phyloP scores from a whole-genome alignment of 495 filamentous ascomycete species.

The Mytilinidion resinicola region DNA sequence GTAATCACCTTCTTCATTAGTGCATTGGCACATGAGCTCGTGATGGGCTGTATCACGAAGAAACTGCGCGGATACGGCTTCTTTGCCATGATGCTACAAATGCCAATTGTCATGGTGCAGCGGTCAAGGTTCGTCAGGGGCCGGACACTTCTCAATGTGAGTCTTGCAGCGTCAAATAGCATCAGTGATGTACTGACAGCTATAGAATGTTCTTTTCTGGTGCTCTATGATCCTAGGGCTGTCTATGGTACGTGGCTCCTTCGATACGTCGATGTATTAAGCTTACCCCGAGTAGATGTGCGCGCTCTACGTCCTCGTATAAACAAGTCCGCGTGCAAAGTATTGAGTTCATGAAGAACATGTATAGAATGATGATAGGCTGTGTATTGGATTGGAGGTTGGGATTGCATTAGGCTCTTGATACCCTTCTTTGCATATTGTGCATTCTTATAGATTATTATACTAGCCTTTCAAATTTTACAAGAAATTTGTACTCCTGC shows the following conservation, averaged over 20 bases:
- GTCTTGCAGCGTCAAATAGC: slow-evolving; percentile 15
- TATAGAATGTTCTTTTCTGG: slow-evolving; percentile 84
- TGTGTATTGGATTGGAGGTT: no score
- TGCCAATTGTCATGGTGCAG: slow-evolving; percentile 90
- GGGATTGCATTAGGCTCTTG: no score
- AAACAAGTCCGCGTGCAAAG: background rate
- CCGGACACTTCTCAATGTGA: slow-evolving; percentile 66
- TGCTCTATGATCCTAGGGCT: slow-evolving; percentile 88
- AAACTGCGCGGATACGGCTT: slow-evolving; percentile 94
- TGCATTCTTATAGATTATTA: no score
- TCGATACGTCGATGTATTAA: background rate
- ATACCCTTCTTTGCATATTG: no score
- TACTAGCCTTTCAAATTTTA: no score
- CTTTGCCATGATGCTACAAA: slow-evolving; percentile 88
- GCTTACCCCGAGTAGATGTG: slow-evolving; percentile 25
- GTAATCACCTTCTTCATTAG: slow-evolving; percentile 88
- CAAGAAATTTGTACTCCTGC: no score
- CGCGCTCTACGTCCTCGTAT: slow-evolving; percentile 27
- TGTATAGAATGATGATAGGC: no score
- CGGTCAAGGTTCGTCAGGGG: slow-evolving; percentile 67
- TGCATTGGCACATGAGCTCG: slow-evolving; percentile 84
- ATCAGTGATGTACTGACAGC: slow-evolving; percentile 3
- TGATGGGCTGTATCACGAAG: slow-evolving; percentile 97
- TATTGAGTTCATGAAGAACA: no score
- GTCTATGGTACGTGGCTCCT: slow-evolving; percentile 58